These are phyloP conservation scores for Umbilicus rupestris DNA, from an alignment of 164 flowering plant genomes.

Conservation along the genomic window DNA sequence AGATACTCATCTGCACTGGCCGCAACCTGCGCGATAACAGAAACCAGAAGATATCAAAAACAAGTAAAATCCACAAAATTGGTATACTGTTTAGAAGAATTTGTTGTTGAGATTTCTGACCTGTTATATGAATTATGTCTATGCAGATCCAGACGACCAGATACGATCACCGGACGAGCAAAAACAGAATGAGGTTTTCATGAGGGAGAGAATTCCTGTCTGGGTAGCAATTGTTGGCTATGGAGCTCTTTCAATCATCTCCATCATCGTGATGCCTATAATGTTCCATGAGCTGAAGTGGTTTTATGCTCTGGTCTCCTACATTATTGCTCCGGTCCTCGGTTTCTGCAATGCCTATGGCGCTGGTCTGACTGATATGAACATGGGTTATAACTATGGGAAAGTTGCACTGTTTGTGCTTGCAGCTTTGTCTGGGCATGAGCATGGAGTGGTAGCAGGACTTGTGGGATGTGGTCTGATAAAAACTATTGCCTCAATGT, in stretches of 20 bases:
- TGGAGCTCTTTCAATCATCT: not conserved
- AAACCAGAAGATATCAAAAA: not conserved
- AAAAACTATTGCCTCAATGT: conserved; percentile 4
- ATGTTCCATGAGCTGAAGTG: conserved; percentile 10
- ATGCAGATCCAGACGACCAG: conserved; percentile 2
- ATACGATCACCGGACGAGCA: not conserved
- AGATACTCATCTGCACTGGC: conserved; percentile 3
- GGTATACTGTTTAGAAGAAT: not conserved
- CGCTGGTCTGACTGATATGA: conserved; percentile 5
- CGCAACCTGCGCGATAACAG: not conserved
- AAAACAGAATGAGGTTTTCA: not conserved
- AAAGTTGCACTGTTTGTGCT: conserved; percentile 2
- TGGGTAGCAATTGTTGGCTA: conserved; percentile 8
- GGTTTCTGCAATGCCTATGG: conserved; percentile 9
- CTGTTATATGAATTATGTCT: not conserved
- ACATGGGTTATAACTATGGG: conserved; percentile 10
- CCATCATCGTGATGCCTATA: conserved; percentile 1
- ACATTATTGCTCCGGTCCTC: conserved; percentile 7
- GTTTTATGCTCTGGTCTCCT: conserved; percentile 4
- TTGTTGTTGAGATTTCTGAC: not conserved
- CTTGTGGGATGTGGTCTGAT: conserved; percentile 8
- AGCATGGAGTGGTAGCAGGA: conserved; percentile 6
- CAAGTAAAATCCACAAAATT: not conserved
- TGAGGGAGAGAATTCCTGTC: conserved; percentile 4
- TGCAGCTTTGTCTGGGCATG: conserved; percentile 3